Conservation (phyloP, 1,139 yeast species). For the Yamadazyma sp. region DNA sequence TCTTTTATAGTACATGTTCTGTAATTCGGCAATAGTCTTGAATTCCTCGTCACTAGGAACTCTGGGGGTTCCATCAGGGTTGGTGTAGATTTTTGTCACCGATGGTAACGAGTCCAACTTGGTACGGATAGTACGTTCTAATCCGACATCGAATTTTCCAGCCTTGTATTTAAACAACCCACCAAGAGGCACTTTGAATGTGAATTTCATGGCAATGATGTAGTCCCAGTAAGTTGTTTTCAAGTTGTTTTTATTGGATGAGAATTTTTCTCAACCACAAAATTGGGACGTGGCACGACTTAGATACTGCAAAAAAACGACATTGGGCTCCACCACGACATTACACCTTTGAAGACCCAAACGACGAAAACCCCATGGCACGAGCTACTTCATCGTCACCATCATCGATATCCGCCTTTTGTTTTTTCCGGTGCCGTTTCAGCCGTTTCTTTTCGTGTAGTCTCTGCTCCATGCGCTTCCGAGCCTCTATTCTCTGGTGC, state of each 20-base stretch:
- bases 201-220: constrained; percentile 34
- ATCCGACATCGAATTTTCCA: constrained; percentile 39
- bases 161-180: constrained; percentile 39
- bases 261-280: constrained; percentile 9
- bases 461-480: constrained; percentile 41
- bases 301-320: not conserved
- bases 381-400: constrained; percentile 24
- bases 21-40: constrained; percentile 72
- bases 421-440: constrained; percentile 26
- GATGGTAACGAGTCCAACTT: constrained; percentile 52
- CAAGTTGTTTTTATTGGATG: constrained; percentile 21
- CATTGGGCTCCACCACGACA: not conserved
- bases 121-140: constrained; percentile 45
- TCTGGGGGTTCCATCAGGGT: constrained; percentile 76
- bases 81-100: constrained; percentile 62
- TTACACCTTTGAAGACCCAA: not conserved
- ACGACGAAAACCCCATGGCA: constrained; percentile 56
- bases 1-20: constrained; percentile 58
- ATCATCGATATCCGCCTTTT: not conserved
- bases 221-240: constrained; percentile 13
- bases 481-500: constrained; percentile 41
- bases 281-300: too few relatives aligned
- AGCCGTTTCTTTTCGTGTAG: constrained; percentile 22
- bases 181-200: constrained; percentile 43
- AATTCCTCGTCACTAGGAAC: constrained; percentile 72